phyloP scores from a whole-genome alignment of 2,329 filamentous ascomycete species.

The Taxawa tesnikishii region DNA sequence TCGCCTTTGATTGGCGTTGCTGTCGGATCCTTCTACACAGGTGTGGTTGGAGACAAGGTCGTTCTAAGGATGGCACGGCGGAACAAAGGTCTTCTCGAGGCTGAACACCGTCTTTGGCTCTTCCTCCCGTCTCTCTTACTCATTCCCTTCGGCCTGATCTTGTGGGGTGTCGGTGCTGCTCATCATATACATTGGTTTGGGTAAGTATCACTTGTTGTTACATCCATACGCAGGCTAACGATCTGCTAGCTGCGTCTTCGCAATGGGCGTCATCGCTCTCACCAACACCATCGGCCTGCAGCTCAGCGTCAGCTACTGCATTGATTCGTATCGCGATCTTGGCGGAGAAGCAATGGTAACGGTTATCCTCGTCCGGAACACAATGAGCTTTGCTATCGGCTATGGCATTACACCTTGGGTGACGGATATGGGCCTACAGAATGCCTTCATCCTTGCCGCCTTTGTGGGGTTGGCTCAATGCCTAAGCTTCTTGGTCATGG shows the following conservation, averaged over 20 bases:
- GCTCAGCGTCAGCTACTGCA: slow-evolving; percentile 32
- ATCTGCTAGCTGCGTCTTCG: slow-evolving; percentile 37
- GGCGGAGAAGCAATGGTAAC: slow-evolving; percentile 38
- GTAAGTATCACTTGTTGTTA: neutral
- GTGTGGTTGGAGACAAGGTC: slow-evolving; percentile 22
- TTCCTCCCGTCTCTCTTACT: slow-evolving; percentile 27
- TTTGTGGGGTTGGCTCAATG: slow-evolving; percentile 30
- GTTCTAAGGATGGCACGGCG: slow-evolving; percentile 22
- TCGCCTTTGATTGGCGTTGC: slow-evolving; percentile 23
- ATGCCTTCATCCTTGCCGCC: slow-evolving; percentile 30
- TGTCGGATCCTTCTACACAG: slow-evolving; percentile 22
- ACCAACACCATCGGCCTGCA: slow-evolving; percentile 32
- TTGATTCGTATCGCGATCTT: slow-evolving; percentile 37
- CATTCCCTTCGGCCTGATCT: slow-evolving; percentile 30
- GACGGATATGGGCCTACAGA: slow-evolving; percentile 27
- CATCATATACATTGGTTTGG: slow-evolving; percentile 15
- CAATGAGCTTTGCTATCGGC: slow-evolving; percentile 36
- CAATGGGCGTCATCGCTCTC: slow-evolving; percentile 33
- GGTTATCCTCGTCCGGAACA: slow-evolving; percentile 38
- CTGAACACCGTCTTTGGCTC: slow-evolving; percentile 28
- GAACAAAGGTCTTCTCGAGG: slow-evolving; percentile 26
- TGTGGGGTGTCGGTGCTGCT: slow-evolving; percentile 41
- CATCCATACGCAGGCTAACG: neutral
- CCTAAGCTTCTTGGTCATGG: slow-evolving; percentile 28
- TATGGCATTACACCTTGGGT: slow-evolving; percentile 40